Conservation (phyloP, 78 protist species). For the Dictyostelium purpureum region DNA sequence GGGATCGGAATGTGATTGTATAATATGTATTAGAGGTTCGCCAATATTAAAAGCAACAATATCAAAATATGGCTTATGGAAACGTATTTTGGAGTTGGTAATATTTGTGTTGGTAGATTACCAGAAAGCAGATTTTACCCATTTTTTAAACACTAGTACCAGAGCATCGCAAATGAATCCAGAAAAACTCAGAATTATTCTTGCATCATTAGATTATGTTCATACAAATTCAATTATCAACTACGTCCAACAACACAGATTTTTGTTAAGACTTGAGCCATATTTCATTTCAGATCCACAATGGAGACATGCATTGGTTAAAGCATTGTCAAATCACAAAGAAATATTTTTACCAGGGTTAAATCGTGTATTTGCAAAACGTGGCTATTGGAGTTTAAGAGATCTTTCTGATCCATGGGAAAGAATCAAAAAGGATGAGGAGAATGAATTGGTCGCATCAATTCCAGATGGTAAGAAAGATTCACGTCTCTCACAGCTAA, state of each 20-base stretch:
- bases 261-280: background rate
- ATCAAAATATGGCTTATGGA: background rate
- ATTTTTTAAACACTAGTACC: no score
- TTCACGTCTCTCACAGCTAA: no score
- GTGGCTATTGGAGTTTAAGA: background rate
- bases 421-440: no score
- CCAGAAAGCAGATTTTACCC: no score
- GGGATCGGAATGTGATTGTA: slow-evolving; percentile 10
- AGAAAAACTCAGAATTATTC: no score
- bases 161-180: no score
- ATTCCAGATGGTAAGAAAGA: no score
- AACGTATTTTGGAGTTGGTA: background rate
- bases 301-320: background rate
- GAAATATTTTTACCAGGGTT: background rate
- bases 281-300: background rate
- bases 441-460: no score
- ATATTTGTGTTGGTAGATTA: no score
- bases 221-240: no score
- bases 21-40: background rate
- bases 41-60: background rate
- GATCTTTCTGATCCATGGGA: slow-evolving; percentile 1
- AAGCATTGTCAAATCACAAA: slow-evolving; percentile 11
- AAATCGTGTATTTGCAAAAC: background rate
- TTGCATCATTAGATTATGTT: no score
- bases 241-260: background rate